A percentile compares a stretch with the other conserved stretches of the same genome.
Conservation (phyloP, 306 rosid species). For the Rosa lucieae region DNA sequence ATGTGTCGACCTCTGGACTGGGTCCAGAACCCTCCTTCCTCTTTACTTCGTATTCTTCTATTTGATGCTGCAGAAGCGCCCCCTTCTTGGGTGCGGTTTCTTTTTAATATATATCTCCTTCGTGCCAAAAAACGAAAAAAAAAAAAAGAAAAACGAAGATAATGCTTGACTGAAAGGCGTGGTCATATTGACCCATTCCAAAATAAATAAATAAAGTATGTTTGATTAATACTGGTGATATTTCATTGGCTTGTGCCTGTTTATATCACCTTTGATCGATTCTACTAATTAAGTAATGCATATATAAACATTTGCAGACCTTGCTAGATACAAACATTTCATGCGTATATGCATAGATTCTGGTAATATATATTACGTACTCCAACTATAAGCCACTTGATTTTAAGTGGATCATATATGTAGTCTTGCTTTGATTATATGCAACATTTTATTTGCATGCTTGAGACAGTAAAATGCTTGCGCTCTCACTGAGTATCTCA, state of each 20-base stretch:
- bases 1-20: too few relatives aligned
- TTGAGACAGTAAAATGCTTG: conserved; percentile 67
- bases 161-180: too few relatives aligned
- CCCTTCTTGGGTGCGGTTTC: too few relatives aligned
- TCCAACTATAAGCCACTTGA: neutral
- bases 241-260: neutral
- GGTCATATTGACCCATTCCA: too few relatives aligned
- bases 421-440: neutral
- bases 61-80: too few relatives aligned
- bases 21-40: too few relatives aligned
- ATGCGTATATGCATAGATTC: neutral
- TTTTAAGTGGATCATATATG: neutral
- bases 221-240: neutral
- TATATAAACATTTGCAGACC: neutral
- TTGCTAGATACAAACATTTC: neutral
- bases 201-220: too few relatives aligned
- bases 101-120: too few relatives aligned
- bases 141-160: too few relatives aligned
- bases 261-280: neutral
- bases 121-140: too few relatives aligned
- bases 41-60: too few relatives aligned
- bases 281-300: neutral
- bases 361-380: neutral
- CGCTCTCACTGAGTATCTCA: conserved; percentile 37
- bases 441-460: conserved; percentile 54